Percentiles rank a stretch among this genome's conserved stretches.
Evolutionary conservation across 2,329 filamentous ascomycete genomes (phyloP).

Genomic region (Pestalotiopsis sp.): DNA sequence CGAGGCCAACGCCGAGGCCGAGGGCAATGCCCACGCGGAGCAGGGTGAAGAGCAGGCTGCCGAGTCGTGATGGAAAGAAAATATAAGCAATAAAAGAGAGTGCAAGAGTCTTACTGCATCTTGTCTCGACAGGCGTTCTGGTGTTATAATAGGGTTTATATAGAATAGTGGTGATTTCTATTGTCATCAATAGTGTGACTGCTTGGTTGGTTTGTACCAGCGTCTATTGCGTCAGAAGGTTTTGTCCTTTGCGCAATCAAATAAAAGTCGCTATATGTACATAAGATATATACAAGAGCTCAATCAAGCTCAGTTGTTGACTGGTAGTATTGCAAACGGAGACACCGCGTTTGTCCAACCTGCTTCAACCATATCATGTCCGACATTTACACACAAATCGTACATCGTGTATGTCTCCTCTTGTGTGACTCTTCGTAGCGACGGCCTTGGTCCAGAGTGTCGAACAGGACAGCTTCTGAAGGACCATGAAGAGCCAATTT

Average conservation of each 20-base stretch:
- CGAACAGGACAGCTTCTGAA: neutral
- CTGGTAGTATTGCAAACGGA: neutral
- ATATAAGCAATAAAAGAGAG: neutral
- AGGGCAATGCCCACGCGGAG: neutral
- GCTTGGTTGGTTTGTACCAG: neutral
- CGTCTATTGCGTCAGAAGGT: neutral
- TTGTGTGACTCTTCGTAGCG: too few species aligned
- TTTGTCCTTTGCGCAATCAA: neutral
- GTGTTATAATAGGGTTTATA: neutral
- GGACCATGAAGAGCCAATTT: neutral
- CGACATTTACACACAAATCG: neutral
- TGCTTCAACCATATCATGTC: neutral
- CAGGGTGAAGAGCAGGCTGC: neutral
- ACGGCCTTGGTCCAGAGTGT: too few species aligned
- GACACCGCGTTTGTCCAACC: neutral
- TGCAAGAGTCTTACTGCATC: neutral
- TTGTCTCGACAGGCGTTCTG: neutral
- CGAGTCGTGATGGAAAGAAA: neutral
- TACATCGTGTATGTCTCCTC: too few species aligned
- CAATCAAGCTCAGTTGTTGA: neutral
- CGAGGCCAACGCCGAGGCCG: neutral
- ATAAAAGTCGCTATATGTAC: neutral
- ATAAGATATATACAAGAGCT: neutral
- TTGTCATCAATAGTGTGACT: neutral
- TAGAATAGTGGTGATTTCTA: neutral